These are phyloP conservation scores for Lobosporangium transversale DNA, from an alignment of 192 early-diverging fungal genomes.

Conservation along the genomic window DNA sequence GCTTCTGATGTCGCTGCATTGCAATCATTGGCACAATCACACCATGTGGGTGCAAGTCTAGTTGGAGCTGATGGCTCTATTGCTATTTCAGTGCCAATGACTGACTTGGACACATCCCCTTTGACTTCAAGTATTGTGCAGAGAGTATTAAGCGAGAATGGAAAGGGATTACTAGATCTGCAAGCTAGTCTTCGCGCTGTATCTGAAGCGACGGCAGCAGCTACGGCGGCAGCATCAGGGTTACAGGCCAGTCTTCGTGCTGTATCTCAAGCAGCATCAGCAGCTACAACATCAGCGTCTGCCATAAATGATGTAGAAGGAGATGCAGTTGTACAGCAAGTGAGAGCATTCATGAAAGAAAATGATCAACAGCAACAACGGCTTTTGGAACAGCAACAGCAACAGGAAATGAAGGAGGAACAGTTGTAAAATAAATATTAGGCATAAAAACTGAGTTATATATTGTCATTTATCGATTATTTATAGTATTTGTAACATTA, in stretches of 20 bases:
- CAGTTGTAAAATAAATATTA: not conserved
- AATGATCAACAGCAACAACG: conserved; percentile 40
- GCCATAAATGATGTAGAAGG: not conserved
- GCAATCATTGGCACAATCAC: conserved; percentile 20
- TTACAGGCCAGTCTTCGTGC: conserved; percentile 1
- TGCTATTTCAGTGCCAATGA: conserved; percentile 40
- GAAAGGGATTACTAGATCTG: conserved; percentile 25
- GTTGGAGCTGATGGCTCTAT: conserved; percentile 7
- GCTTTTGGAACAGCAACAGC: conserved; percentile 24
- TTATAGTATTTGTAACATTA: no score
- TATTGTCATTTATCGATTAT: no score
- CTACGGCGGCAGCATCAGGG: not conserved
- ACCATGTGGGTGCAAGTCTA: conserved; percentile 1
- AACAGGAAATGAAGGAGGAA: not conserved
- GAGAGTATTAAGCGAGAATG: conserved; percentile 26
- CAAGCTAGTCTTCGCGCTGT: conserved; percentile 18
- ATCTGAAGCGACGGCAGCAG: conserved; percentile 1
- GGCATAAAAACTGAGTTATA: not conserved
- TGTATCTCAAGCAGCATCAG: conserved; percentile 4
- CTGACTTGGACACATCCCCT: conserved; percentile 29
- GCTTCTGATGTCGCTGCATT: conserved; percentile 25
- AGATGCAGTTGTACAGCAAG: conserved; percentile 44
- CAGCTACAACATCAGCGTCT: not conserved
- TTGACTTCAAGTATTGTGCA: conserved; percentile 48
- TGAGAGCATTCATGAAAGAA: conserved; percentile 40